Conservation (phyloP, 2,329 filamentous ascomycete genomes). For the Orbilia quercus region DNA sequence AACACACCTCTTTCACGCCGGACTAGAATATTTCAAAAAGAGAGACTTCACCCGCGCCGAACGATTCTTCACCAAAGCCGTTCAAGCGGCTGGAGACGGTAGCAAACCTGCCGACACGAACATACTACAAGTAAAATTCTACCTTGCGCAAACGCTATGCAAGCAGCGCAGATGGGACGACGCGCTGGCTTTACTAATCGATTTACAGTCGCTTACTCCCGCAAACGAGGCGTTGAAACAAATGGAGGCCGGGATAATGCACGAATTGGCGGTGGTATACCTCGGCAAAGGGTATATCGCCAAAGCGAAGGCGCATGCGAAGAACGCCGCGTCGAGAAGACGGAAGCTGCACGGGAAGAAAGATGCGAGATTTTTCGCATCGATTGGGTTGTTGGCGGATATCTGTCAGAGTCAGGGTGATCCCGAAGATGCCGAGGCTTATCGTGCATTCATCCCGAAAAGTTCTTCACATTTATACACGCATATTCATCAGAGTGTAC, state of each 20-base stretch:
- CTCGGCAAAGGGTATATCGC: conserved; percentile 24
- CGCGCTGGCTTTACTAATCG: conserved; percentile 15
- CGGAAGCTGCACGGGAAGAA: conserved; percentile 49
- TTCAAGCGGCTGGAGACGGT: conserved; percentile 19
- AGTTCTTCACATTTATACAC: conserved; percentile 21
- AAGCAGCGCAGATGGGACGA: conserved; percentile 50
- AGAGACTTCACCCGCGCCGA: conserved; percentile 38
- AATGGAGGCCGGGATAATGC: conserved; percentile 43
- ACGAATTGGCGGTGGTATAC: conserved; percentile 47
- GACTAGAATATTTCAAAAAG: conserved; percentile 44
- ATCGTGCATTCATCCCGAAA: conserved; percentile 39
- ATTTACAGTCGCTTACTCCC: conserved; percentile 20
- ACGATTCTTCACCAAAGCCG: conserved; percentile 52
- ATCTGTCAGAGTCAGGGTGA: conserved; percentile 44
- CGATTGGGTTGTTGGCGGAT: conserved; percentile 43
- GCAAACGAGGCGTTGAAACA: conserved; percentile 22
- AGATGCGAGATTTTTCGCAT: conserved; percentile 31
- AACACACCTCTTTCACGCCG: conserved; percentile 30
- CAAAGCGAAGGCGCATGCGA: conserved; percentile 31
- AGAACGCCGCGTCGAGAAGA: conserved; percentile 28
- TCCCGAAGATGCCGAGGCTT: conserved; percentile 40
- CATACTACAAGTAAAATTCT: conserved; percentile 33
- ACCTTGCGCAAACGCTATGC: conserved; percentile 41
- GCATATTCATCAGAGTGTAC: conserved; percentile 13
- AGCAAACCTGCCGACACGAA: conserved; percentile 4